phyloP scores from a whole-genome alignment of 306 rosid species.

The Fagus sylvatica region DNA sequence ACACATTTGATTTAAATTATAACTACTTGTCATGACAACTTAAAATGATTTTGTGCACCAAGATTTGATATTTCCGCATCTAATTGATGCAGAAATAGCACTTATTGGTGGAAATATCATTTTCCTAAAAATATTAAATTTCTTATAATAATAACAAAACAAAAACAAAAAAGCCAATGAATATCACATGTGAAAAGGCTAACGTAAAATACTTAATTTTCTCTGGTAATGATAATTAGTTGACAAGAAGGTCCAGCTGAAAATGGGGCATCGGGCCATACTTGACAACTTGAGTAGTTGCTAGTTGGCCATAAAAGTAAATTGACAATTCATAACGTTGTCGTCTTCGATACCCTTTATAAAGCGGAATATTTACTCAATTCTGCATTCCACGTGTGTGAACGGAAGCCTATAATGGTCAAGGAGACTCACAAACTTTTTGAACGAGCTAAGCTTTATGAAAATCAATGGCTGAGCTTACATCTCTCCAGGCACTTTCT shows the following conservation, averaged over 20 bases:
- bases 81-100: too few relatives aligned
- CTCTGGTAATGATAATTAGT: background rate
- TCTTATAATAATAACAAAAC: too few relatives aligned
- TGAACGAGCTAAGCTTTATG: constrained; percentile 14
- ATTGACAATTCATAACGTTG: background rate
- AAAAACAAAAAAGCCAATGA: too few relatives aligned
- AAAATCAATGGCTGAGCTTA: constrained; percentile 37
- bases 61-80: too few relatives aligned
- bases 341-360: background rate
- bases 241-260: background rate
- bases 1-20: too few relatives aligned
- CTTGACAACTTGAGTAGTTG: background rate
- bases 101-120: too few relatives aligned
- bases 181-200: too few relatives aligned
- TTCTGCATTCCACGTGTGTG: constrained; percentile 37
- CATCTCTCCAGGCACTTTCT: constrained; percentile 18
- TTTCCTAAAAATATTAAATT: too few relatives aligned
- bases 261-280: background rate
- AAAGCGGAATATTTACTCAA: constrained; percentile 9
- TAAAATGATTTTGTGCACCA: too few relatives aligned
- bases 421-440: constrained; percentile 16
- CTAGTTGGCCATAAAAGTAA: constrained; percentile 3
- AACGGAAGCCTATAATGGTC: constrained; percentile 30
- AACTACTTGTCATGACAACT: too few relatives aligned
- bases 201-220: too few relatives aligned